These are phyloP conservation scores for Setaria italica DNA, from an alignment of 202 grass and related monocot species.

Conservation along the genomic window DNA sequence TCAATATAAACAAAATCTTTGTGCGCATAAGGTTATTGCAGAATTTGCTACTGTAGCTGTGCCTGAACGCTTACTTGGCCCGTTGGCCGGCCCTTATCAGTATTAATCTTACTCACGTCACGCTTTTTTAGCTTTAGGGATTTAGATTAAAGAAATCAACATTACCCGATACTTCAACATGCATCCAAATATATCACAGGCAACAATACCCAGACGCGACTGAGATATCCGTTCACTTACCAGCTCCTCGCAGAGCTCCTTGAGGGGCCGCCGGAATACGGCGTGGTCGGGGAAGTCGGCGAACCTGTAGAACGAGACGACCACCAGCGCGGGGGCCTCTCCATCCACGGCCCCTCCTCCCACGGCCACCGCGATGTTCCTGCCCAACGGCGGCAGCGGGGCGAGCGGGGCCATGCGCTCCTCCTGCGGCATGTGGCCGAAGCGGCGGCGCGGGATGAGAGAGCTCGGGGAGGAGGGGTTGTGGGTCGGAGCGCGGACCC, in stretches of 20 bases:
- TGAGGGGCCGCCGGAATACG: conserved; percentile 65
- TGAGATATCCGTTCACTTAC: conserved; percentile 48
- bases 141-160: background rate
- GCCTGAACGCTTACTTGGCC: background rate
- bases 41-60: conserved; percentile 7
- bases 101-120: background rate
- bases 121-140: background rate
- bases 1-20: background rate
- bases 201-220: conserved; percentile 16
- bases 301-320: conserved; percentile 94
- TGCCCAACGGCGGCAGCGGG: conserved; percentile 17
- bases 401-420: conserved; percentile 20
- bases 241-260: conserved; percentile 82
- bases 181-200: background rate
- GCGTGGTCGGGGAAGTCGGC: conserved; percentile 81
- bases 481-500: background rate
- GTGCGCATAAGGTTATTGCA: background rate
- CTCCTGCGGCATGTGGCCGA: conserved; percentile 43
- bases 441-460: conserved; percentile 21
- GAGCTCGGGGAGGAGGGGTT: background rate
- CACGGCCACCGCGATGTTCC: conserved; percentile 42
- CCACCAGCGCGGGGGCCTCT: conserved; percentile 52
- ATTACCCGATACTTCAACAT: background rate
- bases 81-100: background rate
- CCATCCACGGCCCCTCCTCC: conserved; percentile 8